Evolutionary conservation across 441 rosid genomes (phyloP).

Genomic region (Theobroma grandiflorum): DNA sequence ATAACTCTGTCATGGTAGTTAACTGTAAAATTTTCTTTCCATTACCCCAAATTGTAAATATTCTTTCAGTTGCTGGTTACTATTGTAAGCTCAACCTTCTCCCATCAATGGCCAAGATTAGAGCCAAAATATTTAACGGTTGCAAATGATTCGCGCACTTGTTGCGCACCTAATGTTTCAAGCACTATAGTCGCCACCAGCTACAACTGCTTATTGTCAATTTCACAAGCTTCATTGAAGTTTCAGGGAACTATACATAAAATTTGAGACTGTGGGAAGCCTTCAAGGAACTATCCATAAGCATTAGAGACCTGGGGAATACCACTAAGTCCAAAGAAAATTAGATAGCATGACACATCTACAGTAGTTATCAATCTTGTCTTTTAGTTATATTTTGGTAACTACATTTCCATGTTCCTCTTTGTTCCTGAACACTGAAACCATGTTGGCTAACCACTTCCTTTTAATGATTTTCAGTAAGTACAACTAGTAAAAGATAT

Average conservation of each 20-base stretch:
- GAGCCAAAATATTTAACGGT: neutral
- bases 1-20: too few species aligned
- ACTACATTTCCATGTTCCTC: neutral
- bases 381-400: neutral
- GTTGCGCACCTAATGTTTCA: neutral
- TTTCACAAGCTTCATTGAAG: neutral
- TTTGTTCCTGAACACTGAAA: neutral
- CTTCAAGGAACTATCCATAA: neutral
- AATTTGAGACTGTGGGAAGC: neutral
- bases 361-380: neutral
- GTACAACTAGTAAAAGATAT: neutral
- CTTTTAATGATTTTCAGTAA: neutral
- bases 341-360: constrained; percentile 1
- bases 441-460: neutral
- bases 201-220: neutral
- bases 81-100: neutral
- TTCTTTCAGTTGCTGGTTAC: neutral
- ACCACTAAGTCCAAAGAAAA: constrained; percentile 3
- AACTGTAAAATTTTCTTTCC: neutral
- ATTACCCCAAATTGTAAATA: neutral
- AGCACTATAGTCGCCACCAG: neutral
- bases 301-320: neutral
- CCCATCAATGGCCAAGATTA: neutral
- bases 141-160: neutral
- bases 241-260: neutral